Percentiles rank a stretch among this genome's conserved stretches.
These are phyloP conservation scores for Anthoceros angustus DNA, from an alignment of 225 moss, liverwort and hornwort genomes.

Conservation along the genomic window DNA sequence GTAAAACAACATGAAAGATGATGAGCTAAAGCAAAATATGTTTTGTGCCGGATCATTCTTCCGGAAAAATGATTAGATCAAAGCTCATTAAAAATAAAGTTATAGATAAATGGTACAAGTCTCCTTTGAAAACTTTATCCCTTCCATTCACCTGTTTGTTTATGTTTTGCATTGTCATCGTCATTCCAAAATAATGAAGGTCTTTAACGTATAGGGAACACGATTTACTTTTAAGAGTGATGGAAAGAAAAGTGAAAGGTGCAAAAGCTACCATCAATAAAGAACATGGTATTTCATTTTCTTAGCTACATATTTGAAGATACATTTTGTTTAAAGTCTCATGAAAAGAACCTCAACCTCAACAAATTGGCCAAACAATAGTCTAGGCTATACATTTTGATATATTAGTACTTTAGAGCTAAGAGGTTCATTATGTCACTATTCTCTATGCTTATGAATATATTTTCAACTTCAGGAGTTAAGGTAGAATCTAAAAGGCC, in stretches of 20 bases:
- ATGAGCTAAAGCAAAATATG: not conserved
- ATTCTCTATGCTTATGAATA: not conserved
- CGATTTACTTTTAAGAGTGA: not conserved
- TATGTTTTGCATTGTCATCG: not conserved
- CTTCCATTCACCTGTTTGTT: not conserved
- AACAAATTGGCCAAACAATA: too few species aligned
- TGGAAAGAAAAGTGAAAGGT: conserved; percentile 4
- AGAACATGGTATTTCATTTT: not conserved
- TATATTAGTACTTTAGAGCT: too few species aligned
- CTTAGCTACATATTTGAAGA: not conserved
- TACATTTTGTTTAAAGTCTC: not conserved
- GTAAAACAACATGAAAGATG: not conserved
- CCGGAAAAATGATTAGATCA: not conserved
- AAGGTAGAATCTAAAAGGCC: not conserved
- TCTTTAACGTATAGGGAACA: not conserved
- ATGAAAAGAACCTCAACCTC: not conserved
- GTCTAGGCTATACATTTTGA: too few species aligned
- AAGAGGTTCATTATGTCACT: too few species aligned
- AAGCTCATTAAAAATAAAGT: not conserved
- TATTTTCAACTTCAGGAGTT: not conserved
- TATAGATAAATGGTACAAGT: not conserved
- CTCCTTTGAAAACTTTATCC: not conserved
- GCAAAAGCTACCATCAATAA: not conserved
- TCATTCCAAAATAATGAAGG: not conserved
- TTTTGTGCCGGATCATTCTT: not conserved